Evolutionary conservation across 805 yeast species (phyloP), one percentile per base, ranked within the genome.

Genomic region (Sungouiella thailandica): DNA sequence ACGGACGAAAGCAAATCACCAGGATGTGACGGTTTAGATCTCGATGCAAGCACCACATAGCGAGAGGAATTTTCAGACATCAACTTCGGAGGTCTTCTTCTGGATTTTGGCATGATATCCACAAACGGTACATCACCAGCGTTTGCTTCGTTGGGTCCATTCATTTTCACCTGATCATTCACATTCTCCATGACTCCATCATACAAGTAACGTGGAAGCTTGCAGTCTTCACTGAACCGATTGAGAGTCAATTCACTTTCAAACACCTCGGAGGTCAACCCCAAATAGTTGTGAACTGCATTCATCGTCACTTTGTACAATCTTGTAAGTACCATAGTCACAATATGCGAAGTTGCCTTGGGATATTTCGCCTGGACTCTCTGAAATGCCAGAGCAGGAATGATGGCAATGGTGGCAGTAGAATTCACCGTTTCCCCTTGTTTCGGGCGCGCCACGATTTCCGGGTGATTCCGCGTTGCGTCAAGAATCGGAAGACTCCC

Each of bases 261-360:
- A 49, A 84, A 72, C 19, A 90, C 78, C 48, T 88, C 96, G 13
- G 73, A 65, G 0, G 97, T 87, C 15, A 90, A 60, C 0, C 95
- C 96, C 31, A 90, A 65, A 55, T 90, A 93, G 41, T 76, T 73
- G 54, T 89, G 93, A 7, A 93, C 85, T 0, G 97, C 85, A 51
- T 85, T 89, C 57, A 90, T 79, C 0, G 97, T 90, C 7, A 93
- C 96, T 45, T 94, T 75, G 53, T 87, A 86, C 34, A 93, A 68
- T 41, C 95, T 73, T 1, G 95, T 81, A 36, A 90, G 62, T 16
- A 90, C 86, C 76, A 90, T 88, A 48, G 94, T 96, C 10, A 90
- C 90, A 19, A 93, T 89, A 56, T 89, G 96, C 0, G 96, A 85
- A 0, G 96, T 82, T 1, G 96, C 85, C 42, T 83, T 76, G 5